Conservation (phyloP, 1,284 basidiomycete genomes). For the Porogramme epimiltina region DNA sequence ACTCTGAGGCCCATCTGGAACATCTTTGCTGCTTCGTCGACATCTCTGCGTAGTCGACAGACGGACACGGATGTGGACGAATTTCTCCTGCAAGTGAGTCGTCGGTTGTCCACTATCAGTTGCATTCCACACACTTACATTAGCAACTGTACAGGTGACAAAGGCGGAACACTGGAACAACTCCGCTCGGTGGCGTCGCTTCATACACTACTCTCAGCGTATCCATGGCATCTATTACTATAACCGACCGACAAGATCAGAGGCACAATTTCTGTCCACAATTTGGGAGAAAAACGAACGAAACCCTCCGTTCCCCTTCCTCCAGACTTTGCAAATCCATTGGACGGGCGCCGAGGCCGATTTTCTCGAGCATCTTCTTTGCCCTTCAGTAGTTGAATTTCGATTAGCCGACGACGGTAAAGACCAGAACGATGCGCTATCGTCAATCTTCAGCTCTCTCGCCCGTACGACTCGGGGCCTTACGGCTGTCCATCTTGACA, state of each 20-base stretch:
- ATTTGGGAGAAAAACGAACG: neutral
- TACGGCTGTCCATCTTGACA: neutral
- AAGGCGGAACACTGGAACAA: neutral
- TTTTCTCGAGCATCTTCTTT: neutral
- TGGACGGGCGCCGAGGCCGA: neutral
- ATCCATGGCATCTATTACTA: neutral
- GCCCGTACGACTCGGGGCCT: neutral
- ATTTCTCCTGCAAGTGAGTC: too few relatives aligned
- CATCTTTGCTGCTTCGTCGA: neutral
- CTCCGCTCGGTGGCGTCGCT: neutral
- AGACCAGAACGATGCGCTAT: too few relatives aligned
- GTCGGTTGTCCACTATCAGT: too few relatives aligned
- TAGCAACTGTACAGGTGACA: neutral
- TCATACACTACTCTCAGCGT: neutral
- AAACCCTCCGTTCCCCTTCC: neutral
- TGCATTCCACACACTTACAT: too few relatives aligned
- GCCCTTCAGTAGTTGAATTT: too few relatives aligned
- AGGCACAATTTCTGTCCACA: neutral
- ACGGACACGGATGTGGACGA: too few relatives aligned
- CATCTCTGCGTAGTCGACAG: too few relatives aligned
- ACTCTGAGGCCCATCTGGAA: neutral
- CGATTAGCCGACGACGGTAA: too few relatives aligned
- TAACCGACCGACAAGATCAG: neutral
- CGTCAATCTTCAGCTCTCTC: too few relatives aligned
- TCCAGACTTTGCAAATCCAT: neutral